Base-by-base conservation (phyloP, 139 green algal genomes). In the Trebouxia sp. region DNA sequence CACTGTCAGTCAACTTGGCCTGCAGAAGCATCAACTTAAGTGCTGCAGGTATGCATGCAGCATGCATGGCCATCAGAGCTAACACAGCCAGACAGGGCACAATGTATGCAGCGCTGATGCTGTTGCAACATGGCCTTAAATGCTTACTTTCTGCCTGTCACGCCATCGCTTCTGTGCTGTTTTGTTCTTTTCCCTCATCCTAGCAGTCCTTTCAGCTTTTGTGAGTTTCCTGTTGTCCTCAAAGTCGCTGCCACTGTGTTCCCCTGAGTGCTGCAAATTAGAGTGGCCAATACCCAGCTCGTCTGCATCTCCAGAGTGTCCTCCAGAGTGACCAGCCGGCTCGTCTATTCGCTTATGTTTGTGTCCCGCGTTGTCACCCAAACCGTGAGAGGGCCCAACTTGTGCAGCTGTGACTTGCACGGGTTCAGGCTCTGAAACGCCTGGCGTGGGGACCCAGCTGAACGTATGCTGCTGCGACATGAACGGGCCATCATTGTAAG, bases 1-100 rank as follows among this genome's bases (percentile, higher is more conserved):
- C 83, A 41, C 79, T 79, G 37, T 83, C 48, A 38, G 35, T 45
- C 35, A 79, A 67, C 66, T 72, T 74, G 65, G 65, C 65, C 65
- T 82, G 30, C 32, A 66, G 26, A n/a, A n/a, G n/a, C n/a, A n/a
- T n/a, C n/a, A n/a, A n/a, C n/a, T n/a, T n/a, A n/a, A n/a, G n/a
- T n/a, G n/a, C n/a, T n/a, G n/a, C n/a, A n/a, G n/a, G n/a, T n/a
- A n/a, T n/a, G n/a, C n/a, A n/a, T n/a, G n/a, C n/a, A n/a, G n/a
- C n/a, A n/a, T n/a, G n/a, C n/a, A n/a, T n/a, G n/a, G n/a, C n/a
- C n/a, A n/a, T n/a, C n/a, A n/a, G n/a, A n/a, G n/a, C n/a, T n/a
- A n/a, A n/a, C n/a, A n/a, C n/a, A n/a, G n/a, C n/a, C n/a, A n/a
- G n/a, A n/a, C n/a, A n/a, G n/a, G n/a, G n/a, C n/a, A n/a, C n/a